Evolutionary conservation across 1,139 yeast species (phyloP).

Genomic region (Lodderomyces beijingensis): DNA sequence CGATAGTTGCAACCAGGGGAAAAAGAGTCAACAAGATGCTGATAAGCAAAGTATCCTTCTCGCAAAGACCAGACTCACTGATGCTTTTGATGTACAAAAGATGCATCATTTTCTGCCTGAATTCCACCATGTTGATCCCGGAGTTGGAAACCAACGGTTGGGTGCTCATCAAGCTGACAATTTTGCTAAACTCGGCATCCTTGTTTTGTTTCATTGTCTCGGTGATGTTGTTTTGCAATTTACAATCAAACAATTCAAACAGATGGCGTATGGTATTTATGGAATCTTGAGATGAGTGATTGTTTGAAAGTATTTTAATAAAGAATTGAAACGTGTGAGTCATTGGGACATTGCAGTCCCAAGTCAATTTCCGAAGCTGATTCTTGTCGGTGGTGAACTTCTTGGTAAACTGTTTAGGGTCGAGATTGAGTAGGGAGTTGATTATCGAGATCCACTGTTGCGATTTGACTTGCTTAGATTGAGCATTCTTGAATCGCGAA

Average conservation of each 20-base stretch:
- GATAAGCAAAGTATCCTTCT: conserved; percentile 38
- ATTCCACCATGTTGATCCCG: conserved; percentile 19
- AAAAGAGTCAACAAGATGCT: conserved; percentile 34
- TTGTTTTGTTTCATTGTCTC: conserved; percentile 26
- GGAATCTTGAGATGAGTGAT: conserved; percentile 16
- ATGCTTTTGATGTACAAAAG: conserved; percentile 37
- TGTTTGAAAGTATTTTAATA: conserved; percentile 20
- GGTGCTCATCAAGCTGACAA: conserved; percentile 20
- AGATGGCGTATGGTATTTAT: conserved; percentile 15
- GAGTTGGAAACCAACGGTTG: conserved; percentile 31
- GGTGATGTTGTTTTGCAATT: conserved; percentile 22
- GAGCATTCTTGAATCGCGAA: conserved; percentile 18
- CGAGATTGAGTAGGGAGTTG: conserved; percentile 15
- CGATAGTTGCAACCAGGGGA: conserved; percentile 19
- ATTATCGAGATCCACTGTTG: conserved; percentile 25
- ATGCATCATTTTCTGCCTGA: conserved; percentile 24
- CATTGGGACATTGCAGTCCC: conserved; percentile 37
- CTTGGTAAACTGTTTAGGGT: conserved; percentile 22
- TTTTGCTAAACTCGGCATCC: conserved; percentile 30
- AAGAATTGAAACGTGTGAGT: conserved; percentile 23
- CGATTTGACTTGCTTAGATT: conserved; percentile 17
- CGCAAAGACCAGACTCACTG: conserved; percentile 33
- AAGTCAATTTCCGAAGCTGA: conserved; percentile 29
- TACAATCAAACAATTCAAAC: conserved; percentile 19
- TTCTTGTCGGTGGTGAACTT: conserved; percentile 28